phyloP scores from a whole-genome alignment of 106 monocot species.

The Agapanthus africanus region DNA sequence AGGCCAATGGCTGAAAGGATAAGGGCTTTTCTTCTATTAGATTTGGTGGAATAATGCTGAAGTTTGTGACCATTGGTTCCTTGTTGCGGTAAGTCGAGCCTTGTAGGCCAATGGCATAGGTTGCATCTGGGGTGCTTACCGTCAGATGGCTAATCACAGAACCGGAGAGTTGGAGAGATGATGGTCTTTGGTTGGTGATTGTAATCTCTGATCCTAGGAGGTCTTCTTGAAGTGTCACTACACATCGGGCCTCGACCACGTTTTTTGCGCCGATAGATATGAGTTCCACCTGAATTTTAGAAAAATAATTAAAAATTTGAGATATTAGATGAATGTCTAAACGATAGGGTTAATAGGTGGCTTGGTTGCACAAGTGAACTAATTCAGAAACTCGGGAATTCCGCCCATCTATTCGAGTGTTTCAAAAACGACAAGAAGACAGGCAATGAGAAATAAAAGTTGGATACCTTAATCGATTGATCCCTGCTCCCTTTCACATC shows the following conservation, averaged over 20 bases:
- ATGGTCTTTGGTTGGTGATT: constrained; percentile 34
- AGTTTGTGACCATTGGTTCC: constrained; percentile 31
- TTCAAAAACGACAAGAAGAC: too few relatives aligned
- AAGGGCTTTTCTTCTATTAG: not conserved
- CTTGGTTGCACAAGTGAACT: too few relatives aligned
- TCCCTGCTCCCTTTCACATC: constrained; percentile 42
- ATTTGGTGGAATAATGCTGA: constrained; percentile 56
- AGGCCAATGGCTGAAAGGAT: constrained; percentile 16
- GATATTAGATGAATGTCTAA: not conserved
- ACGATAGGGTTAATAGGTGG: too few relatives aligned
- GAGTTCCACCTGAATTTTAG: constrained; percentile 65
- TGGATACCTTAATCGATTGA: constrained; percentile 5
- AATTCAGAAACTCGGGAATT: too few relatives aligned
- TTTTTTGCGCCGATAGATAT: constrained; percentile 31
- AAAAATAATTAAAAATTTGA: not conserved
- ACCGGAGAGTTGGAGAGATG: constrained; percentile 38
- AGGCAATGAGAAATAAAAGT: not conserved
- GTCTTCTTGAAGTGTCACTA: constrained; percentile 47
- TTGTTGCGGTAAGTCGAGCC: constrained; percentile 48
- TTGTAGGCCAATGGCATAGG: constrained; percentile 62
- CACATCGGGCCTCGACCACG: constrained; percentile 34
- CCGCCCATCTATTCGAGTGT: too few relatives aligned
- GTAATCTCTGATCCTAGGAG: constrained; percentile 44
- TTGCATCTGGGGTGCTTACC: constrained; percentile 84
- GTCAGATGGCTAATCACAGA: constrained; percentile 61